Conservation (phyloP, 129 eudicot species). For the Lactuca saligna region DNA sequence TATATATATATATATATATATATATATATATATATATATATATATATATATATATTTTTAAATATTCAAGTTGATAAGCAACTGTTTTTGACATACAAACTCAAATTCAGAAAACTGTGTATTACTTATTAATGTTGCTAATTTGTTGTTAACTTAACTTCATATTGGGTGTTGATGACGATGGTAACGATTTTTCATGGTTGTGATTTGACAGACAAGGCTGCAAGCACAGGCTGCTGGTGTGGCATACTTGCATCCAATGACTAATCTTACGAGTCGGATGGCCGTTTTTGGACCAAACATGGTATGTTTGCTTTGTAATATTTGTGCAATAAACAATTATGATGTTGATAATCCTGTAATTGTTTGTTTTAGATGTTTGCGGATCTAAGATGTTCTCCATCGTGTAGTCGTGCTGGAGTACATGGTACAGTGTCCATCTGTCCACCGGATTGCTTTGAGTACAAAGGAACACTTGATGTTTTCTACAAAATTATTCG, state of each 20-base stretch:
- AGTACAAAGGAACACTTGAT: conserved; percentile 95
- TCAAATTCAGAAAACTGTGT: background rate
- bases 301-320: conserved; percentile 49
- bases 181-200: background rate
- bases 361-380: conserved; percentile 57
- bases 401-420: conserved; percentile 93
- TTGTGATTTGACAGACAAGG: conserved; percentile 69
- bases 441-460: conserved; percentile 98
- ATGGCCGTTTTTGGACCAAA: conserved; percentile 93
- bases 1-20: too few relatives aligned
- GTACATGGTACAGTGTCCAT: conserved; percentile 94
- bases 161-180: background rate
- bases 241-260: conserved; percentile 76
- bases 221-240: conserved; percentile 99
- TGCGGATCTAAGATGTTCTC: conserved; percentile 98
- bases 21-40: too few relatives aligned
- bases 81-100: background rate
- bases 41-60: too few relatives aligned
- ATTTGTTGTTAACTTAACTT: background rate
- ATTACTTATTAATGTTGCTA: background rate
- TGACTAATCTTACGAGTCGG: conserved; percentile 73
- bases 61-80: background rate
- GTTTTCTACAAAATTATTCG: conserved; percentile 89
- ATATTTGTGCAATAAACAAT: background rate
- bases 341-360: conserved; percentile 2